phyloP scores from a whole-genome alignment of 1,284 basidiomycete species.

The Pseudozyma tsukubaensis region DNA sequence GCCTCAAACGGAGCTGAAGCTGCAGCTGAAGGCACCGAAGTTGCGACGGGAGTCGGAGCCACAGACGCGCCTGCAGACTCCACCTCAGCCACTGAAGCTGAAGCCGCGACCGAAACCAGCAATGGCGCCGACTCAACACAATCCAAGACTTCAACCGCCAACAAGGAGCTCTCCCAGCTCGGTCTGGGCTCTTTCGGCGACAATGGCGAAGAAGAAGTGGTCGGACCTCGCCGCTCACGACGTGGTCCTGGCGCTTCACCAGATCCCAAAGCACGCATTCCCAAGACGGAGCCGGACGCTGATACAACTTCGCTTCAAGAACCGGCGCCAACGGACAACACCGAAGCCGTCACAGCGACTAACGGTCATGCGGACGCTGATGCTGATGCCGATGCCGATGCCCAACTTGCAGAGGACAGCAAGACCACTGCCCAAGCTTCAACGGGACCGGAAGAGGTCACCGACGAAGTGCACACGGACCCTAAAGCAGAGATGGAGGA shows the following conservation, averaged over 20 bases:
- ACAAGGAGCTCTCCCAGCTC: conserved; percentile 56
- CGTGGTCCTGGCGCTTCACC: conserved; percentile 46
- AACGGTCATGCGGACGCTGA: conserved; percentile 4
- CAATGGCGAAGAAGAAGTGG: conserved; percentile 36
- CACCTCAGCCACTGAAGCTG: neutral
- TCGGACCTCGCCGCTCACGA: conserved; percentile 47
- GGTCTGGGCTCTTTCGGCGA: conserved; percentile 53
- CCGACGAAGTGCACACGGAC: conserved; percentile 7
- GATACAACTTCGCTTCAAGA: conserved; percentile 16
- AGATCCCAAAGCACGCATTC: conserved; percentile 30
- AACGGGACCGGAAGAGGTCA: conserved; percentile 23
- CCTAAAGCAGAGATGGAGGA: conserved; percentile 21
- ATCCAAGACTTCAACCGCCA: conserved; percentile 22
- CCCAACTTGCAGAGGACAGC: conserved; percentile 6
- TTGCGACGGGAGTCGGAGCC: neutral
- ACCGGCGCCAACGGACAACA: conserved; percentile 1
- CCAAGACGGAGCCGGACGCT: conserved; percentile 36
- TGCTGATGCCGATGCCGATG: neutral
- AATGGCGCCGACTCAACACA: conserved; percentile 7
- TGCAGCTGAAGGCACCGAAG: neutral
- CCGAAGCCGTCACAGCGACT: neutral
- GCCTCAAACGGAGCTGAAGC: neutral
- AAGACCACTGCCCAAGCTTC: conserved; percentile 2
- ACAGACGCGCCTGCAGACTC: neutral
- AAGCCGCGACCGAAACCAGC: conserved; percentile 5